These are phyloP conservation scores for Rhizophagus sp. DNA, from an alignment of 192 early-diverging fungal genomes.

Conservation along the genomic window DNA sequence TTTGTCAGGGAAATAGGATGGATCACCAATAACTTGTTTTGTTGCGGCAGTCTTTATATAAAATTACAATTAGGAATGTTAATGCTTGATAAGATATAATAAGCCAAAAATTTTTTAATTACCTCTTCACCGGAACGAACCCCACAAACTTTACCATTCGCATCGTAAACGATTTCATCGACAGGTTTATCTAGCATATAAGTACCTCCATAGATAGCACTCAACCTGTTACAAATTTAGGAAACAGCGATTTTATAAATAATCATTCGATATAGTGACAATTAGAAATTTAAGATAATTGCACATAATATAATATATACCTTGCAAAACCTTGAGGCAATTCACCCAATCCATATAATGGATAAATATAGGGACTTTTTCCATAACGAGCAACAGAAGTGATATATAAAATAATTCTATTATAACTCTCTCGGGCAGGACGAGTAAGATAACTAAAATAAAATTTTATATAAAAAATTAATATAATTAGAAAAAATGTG, in stretches of 20 bases:
- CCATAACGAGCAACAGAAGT: conserved; percentile 90
- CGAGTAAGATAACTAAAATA: conserved; percentile 55
- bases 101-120: neutral
- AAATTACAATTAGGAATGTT: neutral
- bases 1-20: conserved; percentile 84
- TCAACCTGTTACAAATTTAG: conserved; percentile 58
- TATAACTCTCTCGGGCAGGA: conserved; percentile 83
- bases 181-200: conserved; percentile 97
- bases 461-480: neutral
- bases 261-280: neutral
- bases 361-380: conserved; percentile 98
- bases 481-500: neutral
- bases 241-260: neutral
- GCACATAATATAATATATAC: conserved; percentile 40
- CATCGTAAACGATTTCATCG: conserved; percentile 86
- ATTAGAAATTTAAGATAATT: neutral
- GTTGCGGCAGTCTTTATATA: conserved; percentile 64
- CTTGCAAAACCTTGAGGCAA: conserved; percentile 97
- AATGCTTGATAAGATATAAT: neutral
- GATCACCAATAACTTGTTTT: conserved; percentile 93
- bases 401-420: conserved; percentile 91
- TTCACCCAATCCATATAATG: conserved; percentile 96
- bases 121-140: conserved; percentile 87
- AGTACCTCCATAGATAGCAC: conserved; percentile 98
- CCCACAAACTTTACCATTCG: conserved; percentile 83